Evolutionary conservation across 2,329 filamentous ascomycete species (phyloP).

Genomic region (Colletotrichum echinochloae): DNA sequence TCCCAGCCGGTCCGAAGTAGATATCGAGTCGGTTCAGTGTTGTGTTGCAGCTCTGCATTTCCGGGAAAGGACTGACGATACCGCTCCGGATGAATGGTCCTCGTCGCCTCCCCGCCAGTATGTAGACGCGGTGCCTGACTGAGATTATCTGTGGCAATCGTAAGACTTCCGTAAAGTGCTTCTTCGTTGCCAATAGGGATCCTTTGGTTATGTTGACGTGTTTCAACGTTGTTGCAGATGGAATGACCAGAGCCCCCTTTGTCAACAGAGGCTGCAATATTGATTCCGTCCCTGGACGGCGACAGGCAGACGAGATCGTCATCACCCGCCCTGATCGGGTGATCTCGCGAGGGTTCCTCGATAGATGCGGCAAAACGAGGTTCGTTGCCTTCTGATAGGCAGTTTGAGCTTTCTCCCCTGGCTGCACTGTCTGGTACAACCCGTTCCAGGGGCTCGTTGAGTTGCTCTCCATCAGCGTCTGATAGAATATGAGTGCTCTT

Average conservation of each 20-base stretch:
- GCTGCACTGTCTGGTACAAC: too few relatives aligned
- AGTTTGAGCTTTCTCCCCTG: neutral
- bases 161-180: neutral
- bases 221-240: neutral
- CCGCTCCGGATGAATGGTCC: too few relatives aligned
- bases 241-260: neutral
- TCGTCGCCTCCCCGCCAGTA: neutral
- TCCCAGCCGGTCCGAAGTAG: constrained; percentile 19
- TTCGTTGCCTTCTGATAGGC: neutral
- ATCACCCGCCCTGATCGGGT: neutral
- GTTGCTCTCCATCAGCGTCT: neutral
- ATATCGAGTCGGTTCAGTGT: neutral
- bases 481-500: neutral
- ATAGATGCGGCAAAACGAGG: neutral
- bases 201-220: neutral
- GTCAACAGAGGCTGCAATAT: neutral
- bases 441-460: neutral
- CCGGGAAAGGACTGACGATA: too few relatives aligned
- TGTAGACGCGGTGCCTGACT: neutral
- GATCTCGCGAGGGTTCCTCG: neutral
- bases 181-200: neutral
- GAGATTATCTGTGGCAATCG: too few relatives aligned
- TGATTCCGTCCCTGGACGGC: neutral
- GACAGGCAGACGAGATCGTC: neutral
- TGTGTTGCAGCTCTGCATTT: neutral